Evolutionary conservation across 495 filamentous ascomycete species (phyloP).

Genomic region (Beverwykella pulmonaria): DNA sequence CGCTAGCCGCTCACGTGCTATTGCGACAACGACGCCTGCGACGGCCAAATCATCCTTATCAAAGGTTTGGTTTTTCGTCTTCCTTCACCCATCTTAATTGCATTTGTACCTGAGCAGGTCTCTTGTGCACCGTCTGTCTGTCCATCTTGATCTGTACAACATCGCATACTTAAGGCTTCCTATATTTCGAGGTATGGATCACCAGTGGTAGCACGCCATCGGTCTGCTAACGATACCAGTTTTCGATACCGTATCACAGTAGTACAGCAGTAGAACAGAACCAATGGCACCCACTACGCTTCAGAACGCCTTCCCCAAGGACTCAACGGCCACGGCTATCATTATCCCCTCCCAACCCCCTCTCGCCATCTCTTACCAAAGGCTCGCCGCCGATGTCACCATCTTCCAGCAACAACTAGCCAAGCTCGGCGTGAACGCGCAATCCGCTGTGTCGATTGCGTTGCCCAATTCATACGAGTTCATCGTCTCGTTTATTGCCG

Average conservation of each 20-base stretch:
- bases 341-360: constrained; percentile 68
- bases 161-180: neutral
- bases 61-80: neutral
- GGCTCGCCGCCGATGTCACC: constrained; percentile 62
- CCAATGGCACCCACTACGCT: constrained; percentile 51
- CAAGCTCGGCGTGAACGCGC: constrained; percentile 63
- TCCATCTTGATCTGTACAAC: neutral
- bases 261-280: neutral
- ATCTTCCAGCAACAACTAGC: constrained; percentile 74
- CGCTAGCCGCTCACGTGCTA: neutral
- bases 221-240: neutral
- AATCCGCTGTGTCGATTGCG: constrained; percentile 72
- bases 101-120: neutral
- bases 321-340: constrained; percentile 57
- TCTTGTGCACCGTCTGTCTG: neutral
- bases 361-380: constrained; percentile 63
- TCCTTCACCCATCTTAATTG: neutral
- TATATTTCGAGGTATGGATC: neutral
- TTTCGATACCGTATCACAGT: neutral
- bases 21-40: neutral
- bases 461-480: constrained; percentile 80
- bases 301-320: constrained; percentile 49
- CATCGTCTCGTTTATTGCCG: constrained; percentile 77
- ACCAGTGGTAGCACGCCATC: neutral
- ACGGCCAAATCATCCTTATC: neutral